Conservation (phyloP, 1,139 yeast genomes). For the Nadsonia starkeyi-henricii region DNA sequence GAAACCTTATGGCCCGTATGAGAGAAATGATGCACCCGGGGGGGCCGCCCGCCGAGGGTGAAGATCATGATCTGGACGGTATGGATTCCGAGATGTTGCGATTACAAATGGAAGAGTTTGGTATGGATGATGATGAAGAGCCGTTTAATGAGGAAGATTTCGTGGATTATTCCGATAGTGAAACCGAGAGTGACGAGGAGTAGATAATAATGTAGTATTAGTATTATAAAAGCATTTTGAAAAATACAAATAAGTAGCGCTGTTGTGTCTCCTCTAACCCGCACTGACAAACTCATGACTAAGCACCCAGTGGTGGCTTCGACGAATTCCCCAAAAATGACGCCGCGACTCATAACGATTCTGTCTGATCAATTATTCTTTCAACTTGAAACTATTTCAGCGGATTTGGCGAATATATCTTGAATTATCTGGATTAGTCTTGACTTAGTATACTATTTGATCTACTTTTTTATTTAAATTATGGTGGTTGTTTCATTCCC, state of each 20-base stretch:
- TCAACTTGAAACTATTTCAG: not conserved
- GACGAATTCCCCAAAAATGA: no score
- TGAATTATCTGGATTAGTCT: no score
- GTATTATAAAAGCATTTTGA: no score
- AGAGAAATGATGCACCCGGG: not conserved
- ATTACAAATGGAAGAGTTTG: not conserved
- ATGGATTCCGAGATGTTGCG: not conserved
- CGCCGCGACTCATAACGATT: conserved; percentile 3
- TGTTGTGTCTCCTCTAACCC: no score
- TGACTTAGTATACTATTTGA: no score
- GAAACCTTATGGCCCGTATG: not conserved
- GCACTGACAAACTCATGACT: no score
- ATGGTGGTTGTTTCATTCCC: not conserved
- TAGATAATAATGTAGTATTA: conserved; percentile 5
- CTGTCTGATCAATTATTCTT: conserved; percentile 1
- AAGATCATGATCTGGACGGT: not conserved
- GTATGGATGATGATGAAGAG: not conserved
- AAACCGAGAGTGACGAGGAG: conserved; percentile 5
- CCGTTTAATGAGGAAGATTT: not conserved
- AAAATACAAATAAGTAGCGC: no score
- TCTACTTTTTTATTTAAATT: no score
- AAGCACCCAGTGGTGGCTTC: no score
- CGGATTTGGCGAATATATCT: no score
- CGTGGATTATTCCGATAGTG: conserved; percentile 1
- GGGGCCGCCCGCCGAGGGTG: not conserved